These are phyloP conservation scores for Tolypocladium inflatum DNA, from an alignment of 2,329 filamentous ascomycete genomes.

Conservation along the genomic window DNA sequence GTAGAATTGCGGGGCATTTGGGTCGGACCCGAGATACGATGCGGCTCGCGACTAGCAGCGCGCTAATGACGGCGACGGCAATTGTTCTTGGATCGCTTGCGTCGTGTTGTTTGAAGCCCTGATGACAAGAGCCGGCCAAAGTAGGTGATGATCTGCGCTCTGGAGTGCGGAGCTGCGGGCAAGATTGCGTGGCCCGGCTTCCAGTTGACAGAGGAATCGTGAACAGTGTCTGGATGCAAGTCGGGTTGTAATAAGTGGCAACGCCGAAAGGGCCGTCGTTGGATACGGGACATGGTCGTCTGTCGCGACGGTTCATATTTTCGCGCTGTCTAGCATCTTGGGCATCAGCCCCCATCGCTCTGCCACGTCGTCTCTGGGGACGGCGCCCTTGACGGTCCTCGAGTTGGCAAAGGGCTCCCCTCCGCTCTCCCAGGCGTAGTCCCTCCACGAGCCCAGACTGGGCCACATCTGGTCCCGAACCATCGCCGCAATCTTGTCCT, in stretches of 20 bases:
- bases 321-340: conserved; percentile 12
- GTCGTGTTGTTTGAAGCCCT: too few species aligned
- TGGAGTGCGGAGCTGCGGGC: not conserved
- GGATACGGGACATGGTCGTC: too few species aligned
- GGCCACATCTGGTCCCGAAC: conserved; percentile 39
- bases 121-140: too few species aligned
- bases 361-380: conserved; percentile 20
- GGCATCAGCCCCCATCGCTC: conserved; percentile 17
- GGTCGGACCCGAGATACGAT: conserved; percentile 8
- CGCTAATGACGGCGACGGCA: too few species aligned
- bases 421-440: conserved; percentile 57
- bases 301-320: conserved; percentile 12
- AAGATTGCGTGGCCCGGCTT: not conserved
- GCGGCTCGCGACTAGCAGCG: not conserved
- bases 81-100: not conserved
- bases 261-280: too few species aligned
- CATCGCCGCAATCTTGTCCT: conserved; percentile 21
- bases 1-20: too few species aligned
- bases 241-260: not conserved
- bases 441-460: conserved; percentile 51
- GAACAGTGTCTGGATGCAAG: not conserved
- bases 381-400: conserved; percentile 16
- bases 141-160: too few species aligned
- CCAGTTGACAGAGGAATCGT: not conserved
- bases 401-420: conserved; percentile 32